These are phyloP conservation scores for Blastocystis sp. DNA, from an alignment of 352 stramenopile species.

Conservation along the genomic window DNA sequence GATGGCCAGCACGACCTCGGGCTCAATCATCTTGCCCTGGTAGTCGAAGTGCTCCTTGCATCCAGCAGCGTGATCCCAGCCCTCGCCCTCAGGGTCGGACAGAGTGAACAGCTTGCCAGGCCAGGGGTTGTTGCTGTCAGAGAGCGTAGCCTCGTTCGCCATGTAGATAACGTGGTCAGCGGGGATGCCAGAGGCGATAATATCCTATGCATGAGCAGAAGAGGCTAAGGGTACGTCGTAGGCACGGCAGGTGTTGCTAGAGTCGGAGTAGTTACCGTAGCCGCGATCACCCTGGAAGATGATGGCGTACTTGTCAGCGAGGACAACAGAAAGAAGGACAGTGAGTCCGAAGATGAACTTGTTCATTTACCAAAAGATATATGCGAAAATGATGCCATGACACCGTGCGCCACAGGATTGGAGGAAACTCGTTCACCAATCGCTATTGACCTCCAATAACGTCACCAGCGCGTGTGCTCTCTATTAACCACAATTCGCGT, in stretches of 20 bases:
- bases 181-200: constrained; percentile 33
- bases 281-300: constrained; percentile 53
- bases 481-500: no score
- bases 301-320: constrained; percentile 45
- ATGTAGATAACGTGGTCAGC: constrained; percentile 31
- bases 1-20: constrained; percentile 28
- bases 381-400: background rate
- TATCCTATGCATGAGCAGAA: constrained; percentile 4
- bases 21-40: background rate
- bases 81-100: constrained; percentile 3
- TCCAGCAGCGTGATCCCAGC: background rate
- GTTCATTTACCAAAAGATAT: constrained; percentile 9
- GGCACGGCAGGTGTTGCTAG: constrained; percentile 45
- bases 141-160: background rate
- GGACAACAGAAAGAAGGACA: constrained; percentile 22
- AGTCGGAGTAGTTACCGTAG: constrained; percentile 58
- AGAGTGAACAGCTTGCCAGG: constrained; percentile 17
- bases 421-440: background rate
- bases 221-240: constrained; percentile 3
- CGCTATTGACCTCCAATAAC: no score
- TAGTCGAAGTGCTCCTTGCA: constrained; percentile 44
- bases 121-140: constrained; percentile 4
- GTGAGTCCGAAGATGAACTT: background rate
- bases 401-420: background rate
- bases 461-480: no score